Evolutionary conservation across 108 stramenopile species (phyloP).

Genomic region (Nannochloropsis salina): DNA sequence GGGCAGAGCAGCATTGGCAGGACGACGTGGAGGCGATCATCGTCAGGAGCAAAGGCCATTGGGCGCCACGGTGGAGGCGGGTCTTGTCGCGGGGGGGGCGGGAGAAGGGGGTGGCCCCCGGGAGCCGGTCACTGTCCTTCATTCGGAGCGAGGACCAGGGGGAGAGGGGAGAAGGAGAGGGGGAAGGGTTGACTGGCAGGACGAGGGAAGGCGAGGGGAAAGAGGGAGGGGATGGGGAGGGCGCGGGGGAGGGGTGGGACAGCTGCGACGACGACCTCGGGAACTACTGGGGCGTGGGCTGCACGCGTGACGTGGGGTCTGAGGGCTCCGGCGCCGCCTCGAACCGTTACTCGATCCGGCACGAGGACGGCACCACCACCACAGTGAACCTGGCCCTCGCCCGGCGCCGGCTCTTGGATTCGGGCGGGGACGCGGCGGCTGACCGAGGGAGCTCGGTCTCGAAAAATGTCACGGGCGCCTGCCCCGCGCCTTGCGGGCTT

Average conservation of each 20-base stretch:
- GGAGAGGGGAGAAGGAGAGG: not conserved
- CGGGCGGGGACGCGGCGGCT: not conserved
- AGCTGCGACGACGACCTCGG: conserved; percentile 19
- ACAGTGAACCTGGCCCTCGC: not conserved
- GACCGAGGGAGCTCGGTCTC: not conserved
- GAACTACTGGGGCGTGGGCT: not conserved
- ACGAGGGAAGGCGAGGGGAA: not conserved
- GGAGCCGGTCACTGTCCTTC: conserved; percentile 10
- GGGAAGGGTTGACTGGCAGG: not conserved
- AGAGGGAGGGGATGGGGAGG: not conserved
- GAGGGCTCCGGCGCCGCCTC: not conserved
- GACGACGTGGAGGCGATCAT: conserved; percentile 45
- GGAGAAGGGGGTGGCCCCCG: not conserved
- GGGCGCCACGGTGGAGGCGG: conserved; percentile 43
- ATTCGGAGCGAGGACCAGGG: conserved; percentile 20
- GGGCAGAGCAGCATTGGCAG: conserved; percentile 34
- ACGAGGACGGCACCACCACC: not conserved
- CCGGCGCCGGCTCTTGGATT: not conserved
- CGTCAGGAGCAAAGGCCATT: conserved; percentile 33
- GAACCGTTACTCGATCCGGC: not conserved
- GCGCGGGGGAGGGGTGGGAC: not conserved
- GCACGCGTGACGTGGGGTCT: not conserved
- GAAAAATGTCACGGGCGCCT: too few relatives aligned
- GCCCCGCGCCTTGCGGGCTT: not conserved
- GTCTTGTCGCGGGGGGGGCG: not conserved